Percentiles rank a stretch among this genome's conserved stretches.
phyloP scores from a whole-genome alignment of 768 basidiomycete genomes.

The Leucosporidium scottii region DNA sequence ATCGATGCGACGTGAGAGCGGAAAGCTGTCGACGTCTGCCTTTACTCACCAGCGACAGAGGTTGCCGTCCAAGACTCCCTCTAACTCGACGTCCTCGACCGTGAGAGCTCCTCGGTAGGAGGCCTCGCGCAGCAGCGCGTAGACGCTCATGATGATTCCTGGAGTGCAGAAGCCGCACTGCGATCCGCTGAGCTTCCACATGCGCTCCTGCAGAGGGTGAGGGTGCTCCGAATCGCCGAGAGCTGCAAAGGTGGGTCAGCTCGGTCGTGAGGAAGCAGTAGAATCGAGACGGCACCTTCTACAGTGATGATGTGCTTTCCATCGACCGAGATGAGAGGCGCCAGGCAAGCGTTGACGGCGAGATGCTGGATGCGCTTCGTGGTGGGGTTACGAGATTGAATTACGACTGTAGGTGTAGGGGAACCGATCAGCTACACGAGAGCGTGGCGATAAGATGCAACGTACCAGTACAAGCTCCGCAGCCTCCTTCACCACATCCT shows the following conservation, averaged over 20 bases:
- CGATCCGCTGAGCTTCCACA: conserved; percentile 18
- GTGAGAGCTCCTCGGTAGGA: conserved; percentile 12
- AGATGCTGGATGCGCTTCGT: conserved; percentile 14
- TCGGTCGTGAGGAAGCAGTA: no score
- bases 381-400: background rate
- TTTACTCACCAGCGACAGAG: conserved; percentile 18
- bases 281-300: conserved; percentile 9
- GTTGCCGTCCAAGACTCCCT: conserved; percentile 36
- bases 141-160: conserved; percentile 37
- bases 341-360: conserved; percentile 37
- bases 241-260: background rate
- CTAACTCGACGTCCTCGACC: conserved; percentile 28
- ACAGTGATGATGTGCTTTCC: conserved; percentile 37
- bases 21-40: background rate
- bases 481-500: conserved; percentile 37
- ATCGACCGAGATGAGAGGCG: conserved; percentile 34
- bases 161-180: conserved; percentile 26
- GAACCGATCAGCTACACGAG: background rate
- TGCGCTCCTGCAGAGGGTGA: conserved; percentile 36
- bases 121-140: conserved; percentile 25
- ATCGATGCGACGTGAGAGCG: background rate
- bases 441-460: background rate
- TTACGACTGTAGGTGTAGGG: background rate
- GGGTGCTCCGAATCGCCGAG: conserved; percentile 35
- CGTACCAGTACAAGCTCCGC: conserved; percentile 32